Evolutionary conservation across 2,329 filamentous ascomycete genomes (phyloP).

Genomic region (Alternaria triticimaculans): DNA sequence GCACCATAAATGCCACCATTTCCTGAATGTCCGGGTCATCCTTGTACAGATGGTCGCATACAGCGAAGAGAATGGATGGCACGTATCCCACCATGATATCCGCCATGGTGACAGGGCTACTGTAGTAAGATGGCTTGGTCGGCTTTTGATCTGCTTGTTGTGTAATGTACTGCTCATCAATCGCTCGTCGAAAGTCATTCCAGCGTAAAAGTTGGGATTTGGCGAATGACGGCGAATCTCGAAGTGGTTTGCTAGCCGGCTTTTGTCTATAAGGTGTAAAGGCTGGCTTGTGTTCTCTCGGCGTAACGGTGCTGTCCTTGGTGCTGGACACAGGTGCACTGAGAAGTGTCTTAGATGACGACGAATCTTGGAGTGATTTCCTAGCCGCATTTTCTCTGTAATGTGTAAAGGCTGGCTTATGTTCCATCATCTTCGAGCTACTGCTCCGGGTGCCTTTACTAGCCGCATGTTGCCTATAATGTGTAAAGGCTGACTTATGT

Average conservation of each 20-base stretch:
- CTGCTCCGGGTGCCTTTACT: background rate
- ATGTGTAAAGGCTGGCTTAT: background rate
- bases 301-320: background rate
- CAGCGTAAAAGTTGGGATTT: no score
- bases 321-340: background rate
- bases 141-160: background rate
- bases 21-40: background rate
- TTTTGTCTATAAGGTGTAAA: background rate
- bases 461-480: background rate
- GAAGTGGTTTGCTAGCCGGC: background rate
- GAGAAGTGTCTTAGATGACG: background rate
- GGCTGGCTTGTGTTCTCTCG: background rate
- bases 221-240: background rate
- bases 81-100: background rate
- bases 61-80: background rate
- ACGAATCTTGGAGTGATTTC: background rate
- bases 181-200: background rate
- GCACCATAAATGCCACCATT: background rate
- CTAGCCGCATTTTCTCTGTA: background rate
- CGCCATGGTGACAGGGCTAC: background rate
- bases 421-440: background rate
- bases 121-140: background rate
- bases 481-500: background rate
- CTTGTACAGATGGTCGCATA: background rate
- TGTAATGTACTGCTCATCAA: background rate